Evolutionary conservation across 345 rosid genomes (phyloP).

Genomic region (Sisymbrium altissimum): DNA sequence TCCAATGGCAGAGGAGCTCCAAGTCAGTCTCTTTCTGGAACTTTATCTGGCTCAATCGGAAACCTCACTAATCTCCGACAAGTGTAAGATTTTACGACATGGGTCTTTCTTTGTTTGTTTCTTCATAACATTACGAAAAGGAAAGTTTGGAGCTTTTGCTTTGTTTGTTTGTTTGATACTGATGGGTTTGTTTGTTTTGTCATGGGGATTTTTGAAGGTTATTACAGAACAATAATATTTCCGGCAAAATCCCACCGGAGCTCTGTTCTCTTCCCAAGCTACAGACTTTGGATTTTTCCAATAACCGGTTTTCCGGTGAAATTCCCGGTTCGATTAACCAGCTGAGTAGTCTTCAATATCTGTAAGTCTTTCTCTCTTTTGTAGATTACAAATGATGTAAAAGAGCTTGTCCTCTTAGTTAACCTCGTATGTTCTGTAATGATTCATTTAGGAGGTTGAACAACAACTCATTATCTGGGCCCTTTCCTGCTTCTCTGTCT

Average conservation of each 20-base stretch:
- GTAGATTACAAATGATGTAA: background rate
- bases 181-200: background rate
- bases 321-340: conserved; percentile 59
- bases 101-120: conserved; percentile 3
- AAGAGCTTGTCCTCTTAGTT: background rate
- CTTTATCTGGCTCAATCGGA: conserved; percentile 60
- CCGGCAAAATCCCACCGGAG: conserved; percentile 76
- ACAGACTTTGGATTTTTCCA: conserved; percentile 84
- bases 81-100: conserved; percentile 55
- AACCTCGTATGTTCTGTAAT: conserved; percentile 39
- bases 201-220: conserved; percentile 44
- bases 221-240: conserved; percentile 86
- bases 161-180: background rate
- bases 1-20: conserved; percentile 71
- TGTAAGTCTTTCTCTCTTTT: conserved; percentile 47
- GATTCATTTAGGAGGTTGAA: conserved; percentile 74
- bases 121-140: background rate
- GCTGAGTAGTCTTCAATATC: conserved; percentile 54
- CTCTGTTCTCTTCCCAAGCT: conserved; percentile 63
- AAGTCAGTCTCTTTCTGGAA: conserved; percentile 88
- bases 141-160: background rate
- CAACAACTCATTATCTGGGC: conserved; percentile 86
- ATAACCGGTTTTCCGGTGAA: conserved; percentile 62
- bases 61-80: conserved; percentile 90
- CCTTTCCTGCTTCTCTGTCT: conserved; percentile 69